Evolutionary conservation across 306 rosid genomes (phyloP), one percentile per base, ranked within the genome.

Genomic region (Fagus crenata): DNA sequence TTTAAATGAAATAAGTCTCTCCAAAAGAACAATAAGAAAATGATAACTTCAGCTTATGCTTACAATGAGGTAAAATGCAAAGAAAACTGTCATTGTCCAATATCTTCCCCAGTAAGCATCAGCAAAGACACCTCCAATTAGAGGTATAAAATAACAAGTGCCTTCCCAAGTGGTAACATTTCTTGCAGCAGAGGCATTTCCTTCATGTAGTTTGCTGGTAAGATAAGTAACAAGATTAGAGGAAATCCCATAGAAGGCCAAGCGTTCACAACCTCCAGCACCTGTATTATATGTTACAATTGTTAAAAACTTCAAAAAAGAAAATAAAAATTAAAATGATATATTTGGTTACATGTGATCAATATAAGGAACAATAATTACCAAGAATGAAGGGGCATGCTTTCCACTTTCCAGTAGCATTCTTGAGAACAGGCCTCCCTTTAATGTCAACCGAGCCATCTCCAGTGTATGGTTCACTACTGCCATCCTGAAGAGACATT

Each of bases 51-150:
- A 46, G 51, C 51, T 46, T 46, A 73, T 60, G 89, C 75, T 87
- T 90, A 92, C 98, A 33, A 92, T 55, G 79, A 94, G 88, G 81
- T 94, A 92, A 73, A 94, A 85, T 0, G 75, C 82, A 78, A 96
- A 94, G 84, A 92, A 94, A 67, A 41, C 53, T 32, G 97, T 94
- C 80, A 94, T 94, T 8, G 98, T 94, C 98, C 98, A 90, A 82
- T 90, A 94, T 89, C 98, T 86, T 79, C 98, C 98, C 97, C 92
- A 94, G 84, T 87, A 92, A 78, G 97, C 91, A 92, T 94, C 98
- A 46, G 98, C 98, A 43, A 92, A 61, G 68, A 94, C 77, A 56
- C 97, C 98, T 78, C 98, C 98, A 80, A 94, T 88, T 37, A 94
- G 96, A 79, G 98, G 98, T 67, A 97, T 70, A 79, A 94, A 97